These are phyloP conservation scores for Citrus medica DNA, from an alignment of 345 rosid genomes.

Conservation along the genomic window DNA sequence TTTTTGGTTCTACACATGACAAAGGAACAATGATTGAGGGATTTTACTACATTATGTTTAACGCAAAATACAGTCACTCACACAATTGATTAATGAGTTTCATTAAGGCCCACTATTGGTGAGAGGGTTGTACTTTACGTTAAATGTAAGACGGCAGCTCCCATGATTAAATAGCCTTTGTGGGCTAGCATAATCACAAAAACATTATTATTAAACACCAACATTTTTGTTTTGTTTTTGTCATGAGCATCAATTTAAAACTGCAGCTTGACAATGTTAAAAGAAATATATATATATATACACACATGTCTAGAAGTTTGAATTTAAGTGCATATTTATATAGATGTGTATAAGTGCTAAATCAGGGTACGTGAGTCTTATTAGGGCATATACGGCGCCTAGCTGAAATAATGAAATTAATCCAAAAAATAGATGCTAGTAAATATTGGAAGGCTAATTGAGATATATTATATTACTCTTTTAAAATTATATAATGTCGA, in stretches of 20 bases:
- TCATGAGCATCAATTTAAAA: background rate
- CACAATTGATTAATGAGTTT: accelerated
- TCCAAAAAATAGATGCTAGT: too few relatives aligned
- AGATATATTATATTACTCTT: too few relatives aligned
- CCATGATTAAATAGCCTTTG: background rate
- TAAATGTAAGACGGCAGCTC: accelerated
- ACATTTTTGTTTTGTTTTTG: background rate
- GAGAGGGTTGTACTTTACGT: accelerated
- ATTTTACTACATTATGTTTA: too few relatives aligned
- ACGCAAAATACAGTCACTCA: accelerated
- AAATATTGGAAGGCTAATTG: too few relatives aligned
- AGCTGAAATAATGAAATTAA: too few relatives aligned
- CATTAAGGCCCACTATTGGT: accelerated
- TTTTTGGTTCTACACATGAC: background rate
- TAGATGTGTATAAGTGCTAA: too few relatives aligned
- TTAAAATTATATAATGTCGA: too few relatives aligned
- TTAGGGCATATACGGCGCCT: too few relatives aligned
- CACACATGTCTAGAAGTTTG: too few relatives aligned
- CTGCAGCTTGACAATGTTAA: background rate
- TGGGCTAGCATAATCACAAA: background rate
- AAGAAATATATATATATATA: too few relatives aligned
- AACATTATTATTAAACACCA: background rate
- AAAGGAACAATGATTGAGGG: background rate
- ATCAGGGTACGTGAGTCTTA: too few relatives aligned
- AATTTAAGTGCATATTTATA: too few relatives aligned